A percentile compares a stretch with the other conserved stretches of the same genome.
Conservation (phyloP, 208 protist genomes). For the Trypanosoma scelopori region DNA sequence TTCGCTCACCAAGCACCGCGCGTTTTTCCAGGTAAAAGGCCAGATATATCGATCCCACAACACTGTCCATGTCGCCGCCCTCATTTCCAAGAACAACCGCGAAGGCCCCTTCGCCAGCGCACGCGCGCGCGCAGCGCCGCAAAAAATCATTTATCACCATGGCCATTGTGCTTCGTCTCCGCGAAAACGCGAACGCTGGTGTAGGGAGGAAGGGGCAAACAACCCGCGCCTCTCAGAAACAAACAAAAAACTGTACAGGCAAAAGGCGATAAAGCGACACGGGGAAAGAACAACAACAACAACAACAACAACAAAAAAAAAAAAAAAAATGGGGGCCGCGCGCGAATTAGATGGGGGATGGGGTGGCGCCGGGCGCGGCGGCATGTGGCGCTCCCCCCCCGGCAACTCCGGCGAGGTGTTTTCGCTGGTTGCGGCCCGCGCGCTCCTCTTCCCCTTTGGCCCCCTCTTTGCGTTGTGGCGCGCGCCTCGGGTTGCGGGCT, state of each 20-base stretch:
- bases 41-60: constrained; percentile 83
- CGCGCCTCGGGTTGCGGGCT: too few species aligned
- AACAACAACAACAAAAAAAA: too few species aligned
- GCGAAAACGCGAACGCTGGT: background rate
- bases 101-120: constrained; percentile 26
- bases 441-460: too few species aligned
- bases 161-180: constrained; percentile 36
- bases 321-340: too few species aligned
- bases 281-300: too few species aligned
- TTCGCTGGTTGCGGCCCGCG: too few species aligned
- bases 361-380: too few species aligned
- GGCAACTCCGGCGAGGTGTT: too few species aligned
- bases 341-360: too few species aligned
- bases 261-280: too few species aligned
- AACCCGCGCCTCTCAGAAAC: background rate
- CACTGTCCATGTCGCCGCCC: constrained; percentile 86
- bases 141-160: constrained; percentile 71
- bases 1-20: constrained; percentile 26
- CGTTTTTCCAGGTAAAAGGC: constrained; percentile 60
- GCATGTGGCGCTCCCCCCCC: too few species aligned
- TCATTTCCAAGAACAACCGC: constrained; percentile 83
- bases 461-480: too few species aligned
- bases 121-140: constrained; percentile 29
- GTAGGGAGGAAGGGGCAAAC: background rate
- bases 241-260: constrained; percentile 20